Base-by-base conservation (phyloP, 441 rosid genomes). In the Adansonia madagascariensis region DNA sequence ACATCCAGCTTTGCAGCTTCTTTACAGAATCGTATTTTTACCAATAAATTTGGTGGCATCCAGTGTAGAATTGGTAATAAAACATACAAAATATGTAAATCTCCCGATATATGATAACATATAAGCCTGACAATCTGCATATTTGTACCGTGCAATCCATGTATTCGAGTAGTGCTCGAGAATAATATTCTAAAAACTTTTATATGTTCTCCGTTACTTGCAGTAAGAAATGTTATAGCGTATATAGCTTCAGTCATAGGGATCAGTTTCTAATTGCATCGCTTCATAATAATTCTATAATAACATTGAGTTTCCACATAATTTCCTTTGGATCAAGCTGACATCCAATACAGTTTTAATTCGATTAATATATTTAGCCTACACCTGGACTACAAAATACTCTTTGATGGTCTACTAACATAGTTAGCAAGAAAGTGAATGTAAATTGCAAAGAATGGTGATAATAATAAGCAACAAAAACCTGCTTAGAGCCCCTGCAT, bases 401-500 rank as follows among this genome's bases (percentile, higher is more conserved):
- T 24, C 27, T 24, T 0, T 24, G 27, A 24, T 24, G 27, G 27
- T 24, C 27, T 24, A 24, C 27, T 24, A 24, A 24, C 1, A 0
- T 27, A 49, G 11, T 49, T 47, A 4, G 76, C 66, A 73, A 17
- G 10, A 61, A 31, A 47, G 31, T 14, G 3, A 12, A 22, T 7
- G 14, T 22, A 24, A 63, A 73, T 80, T 35, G 5, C 47, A 64
- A 82, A 78, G 80, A 59, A 59, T 43, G 59, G 18, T 53, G 41
- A 18, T 12, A 56, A 46, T 6, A 12, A 27, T 20, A 15, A 20
- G 62, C 50, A 8, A 41, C 27, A 41, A 53, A 39, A 39, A 75
- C 4, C 9, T 10, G 78, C 75, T 88, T 85, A 96, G 70, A 94
- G 97, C 76, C 99, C 99, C n/a, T 89, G 89, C 76, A 96, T 94